Conservation (phyloP, 306 rosid genomes). For the Cucumis hystrix region DNA sequence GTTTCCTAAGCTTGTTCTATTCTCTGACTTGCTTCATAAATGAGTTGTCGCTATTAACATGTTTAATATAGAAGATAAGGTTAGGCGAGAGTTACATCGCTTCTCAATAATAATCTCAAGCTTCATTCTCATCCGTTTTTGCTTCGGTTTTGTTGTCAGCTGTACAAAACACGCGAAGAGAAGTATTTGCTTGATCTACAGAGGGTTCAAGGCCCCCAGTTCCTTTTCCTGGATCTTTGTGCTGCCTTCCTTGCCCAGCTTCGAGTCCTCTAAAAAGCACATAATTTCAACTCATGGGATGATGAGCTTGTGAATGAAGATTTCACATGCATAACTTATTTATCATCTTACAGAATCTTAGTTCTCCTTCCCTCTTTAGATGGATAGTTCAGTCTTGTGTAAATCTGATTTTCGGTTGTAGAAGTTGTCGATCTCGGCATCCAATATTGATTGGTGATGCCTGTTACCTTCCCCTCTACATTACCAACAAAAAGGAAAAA, state of each 20-base stretch:
- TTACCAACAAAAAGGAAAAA: not conserved
- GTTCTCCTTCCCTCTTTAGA: not conserved
- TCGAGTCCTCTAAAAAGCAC: conserved; percentile 47
- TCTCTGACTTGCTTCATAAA: not conserved
- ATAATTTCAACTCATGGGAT: conserved; percentile 4
- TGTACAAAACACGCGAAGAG: conserved; percentile 76
- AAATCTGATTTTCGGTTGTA: conserved; percentile 7
- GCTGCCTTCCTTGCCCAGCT: conserved; percentile 93
- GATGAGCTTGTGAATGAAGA: conserved; percentile 7
- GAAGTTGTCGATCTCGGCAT: not conserved
- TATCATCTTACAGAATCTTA: conserved; percentile 1
- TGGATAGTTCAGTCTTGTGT: conserved; percentile 3
- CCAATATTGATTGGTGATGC: conserved; percentile 9
- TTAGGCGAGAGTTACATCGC: not conserved
- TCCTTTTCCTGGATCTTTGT: conserved; percentile 92
- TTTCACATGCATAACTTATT: conserved; percentile 8
- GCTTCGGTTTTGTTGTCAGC: conserved; percentile 29
- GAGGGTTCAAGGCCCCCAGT: conserved; percentile 93
- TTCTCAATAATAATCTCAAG: not conserved
- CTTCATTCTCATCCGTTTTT: not conserved
- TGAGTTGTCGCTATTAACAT: not conserved
- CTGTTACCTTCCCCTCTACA: not conserved
- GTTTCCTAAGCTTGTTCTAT: not conserved
- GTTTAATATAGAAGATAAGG: not conserved
- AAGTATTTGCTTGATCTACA: conserved; percentile 94